Conservation (phyloP, 1,284 basidiomycete genomes). For the Stygiomarasmius scandens region DNA sequence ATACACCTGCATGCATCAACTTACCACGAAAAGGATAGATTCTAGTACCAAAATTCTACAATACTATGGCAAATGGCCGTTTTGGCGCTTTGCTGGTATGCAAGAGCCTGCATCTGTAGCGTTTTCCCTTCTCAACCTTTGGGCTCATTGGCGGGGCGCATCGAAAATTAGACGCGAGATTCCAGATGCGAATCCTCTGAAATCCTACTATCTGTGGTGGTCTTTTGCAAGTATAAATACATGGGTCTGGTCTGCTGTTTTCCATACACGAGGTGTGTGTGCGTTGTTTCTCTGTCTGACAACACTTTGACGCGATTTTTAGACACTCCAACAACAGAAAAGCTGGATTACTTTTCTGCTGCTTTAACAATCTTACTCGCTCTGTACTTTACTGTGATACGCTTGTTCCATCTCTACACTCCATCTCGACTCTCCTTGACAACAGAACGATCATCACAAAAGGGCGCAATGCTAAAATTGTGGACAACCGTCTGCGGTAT, state of each 20-base stretch:
- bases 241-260: slow-evolving; percentile 92
- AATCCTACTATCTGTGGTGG: slow-evolving; percentile 70
- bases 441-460: slow-evolving; percentile 29
- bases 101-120: slow-evolving; percentile 96
- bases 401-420: slow-evolving; percentile 79
- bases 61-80: slow-evolving; percentile 98
- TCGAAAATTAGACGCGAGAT: slow-evolving; percentile 52
- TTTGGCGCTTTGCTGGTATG: slow-evolving; percentile 82
- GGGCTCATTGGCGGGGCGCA: slow-evolving; percentile 66
- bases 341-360: slow-evolving; percentile 94
- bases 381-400: slow-evolving; percentile 74
- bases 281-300: not conserved
- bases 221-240: slow-evolving; percentile 82
- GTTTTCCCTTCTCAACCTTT: slow-evolving; percentile 87
- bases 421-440: slow-evolving; percentile 25
- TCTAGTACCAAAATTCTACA: slow-evolving; percentile 60
- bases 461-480: slow-evolving; percentile 15
- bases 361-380: slow-evolving; percentile 80
- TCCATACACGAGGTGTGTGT: slow-evolving; percentile 84
- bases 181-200: slow-evolving; percentile 67
- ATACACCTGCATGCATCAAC: slow-evolving; percentile 85
- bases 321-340: slow-evolving; percentile 89
- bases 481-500: slow-evolving; percentile 53
- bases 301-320: slow-evolving; percentile 9
- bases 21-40: slow-evolving; percentile 67